Conservation (phyloP, 2,329 filamentous ascomycete species). For the Endoconidiophora polonica region DNA sequence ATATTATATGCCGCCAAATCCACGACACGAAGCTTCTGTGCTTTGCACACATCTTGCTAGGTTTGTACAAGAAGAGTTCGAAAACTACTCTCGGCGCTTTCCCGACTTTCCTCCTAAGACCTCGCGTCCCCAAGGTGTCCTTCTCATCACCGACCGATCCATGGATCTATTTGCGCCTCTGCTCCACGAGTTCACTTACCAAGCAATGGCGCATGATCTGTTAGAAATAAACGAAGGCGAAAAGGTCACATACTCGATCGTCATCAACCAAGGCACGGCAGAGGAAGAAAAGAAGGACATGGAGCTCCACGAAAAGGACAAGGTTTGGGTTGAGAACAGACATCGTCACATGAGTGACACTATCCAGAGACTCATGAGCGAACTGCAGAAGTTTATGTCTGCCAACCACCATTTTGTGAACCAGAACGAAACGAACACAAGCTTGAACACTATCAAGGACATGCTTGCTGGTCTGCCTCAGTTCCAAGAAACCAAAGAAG, state of each 20-base stretch:
- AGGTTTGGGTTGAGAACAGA: conserved; percentile 86
- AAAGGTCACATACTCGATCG: conserved; percentile 70
- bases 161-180: conserved; percentile 84
- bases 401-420: conserved; percentile 88
- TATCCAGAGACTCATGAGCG: conserved; percentile 78
- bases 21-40: conserved; percentile 73
- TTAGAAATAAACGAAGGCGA: conserved; percentile 77
- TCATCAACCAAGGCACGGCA: conserved; percentile 54
- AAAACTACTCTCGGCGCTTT: conserved; percentile 74
- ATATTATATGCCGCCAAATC: conserved; percentile 63
- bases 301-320: conserved; percentile 79
- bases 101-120: conserved; percentile 69
- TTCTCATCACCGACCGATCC: conserved; percentile 78
- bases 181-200: conserved; percentile 93
- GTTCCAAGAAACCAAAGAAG: conserved; percentile 89
- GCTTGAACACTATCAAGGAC: conserved; percentile 81
- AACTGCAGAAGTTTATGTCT: conserved; percentile 82
- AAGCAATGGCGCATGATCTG: conserved; percentile 93
- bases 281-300: conserved; percentile 73
- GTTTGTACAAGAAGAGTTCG: conserved; percentile 82
- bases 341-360: conserved; percentile 98
- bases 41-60: conserved; percentile 75
- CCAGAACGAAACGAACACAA: conserved; percentile 50
- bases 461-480: conserved; percentile 92
- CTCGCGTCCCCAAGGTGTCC: conserved; percentile 59